Conservation (phyloP, 441 rosid genomes). For the Melastoma candidum region DNA sequence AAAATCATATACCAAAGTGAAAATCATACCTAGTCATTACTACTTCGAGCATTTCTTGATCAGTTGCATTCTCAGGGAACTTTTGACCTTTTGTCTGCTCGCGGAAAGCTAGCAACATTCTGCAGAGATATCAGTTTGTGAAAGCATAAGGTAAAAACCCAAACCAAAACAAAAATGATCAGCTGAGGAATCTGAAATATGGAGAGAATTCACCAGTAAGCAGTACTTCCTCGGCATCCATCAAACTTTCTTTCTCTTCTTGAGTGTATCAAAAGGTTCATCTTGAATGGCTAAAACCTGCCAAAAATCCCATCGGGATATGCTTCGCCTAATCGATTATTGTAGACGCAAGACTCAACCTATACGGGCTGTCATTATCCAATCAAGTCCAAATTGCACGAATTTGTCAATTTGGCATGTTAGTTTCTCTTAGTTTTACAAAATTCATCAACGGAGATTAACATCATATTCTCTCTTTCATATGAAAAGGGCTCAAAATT, state of each 20-base stretch:
- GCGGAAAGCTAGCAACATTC: conserved; percentile 81
- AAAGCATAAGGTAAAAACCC: conserved; percentile 4
- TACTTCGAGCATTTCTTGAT: conserved; percentile 84
- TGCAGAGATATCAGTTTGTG: conserved; percentile 21
- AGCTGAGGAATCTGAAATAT: conserved; percentile 33
- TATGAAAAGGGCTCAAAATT: no score
- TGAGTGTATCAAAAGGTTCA: conserved; percentile 92
- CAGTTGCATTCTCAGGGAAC: conserved; percentile 70
- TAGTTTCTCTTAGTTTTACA: no score
- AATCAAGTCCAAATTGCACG: no score
- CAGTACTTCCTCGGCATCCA: conserved; percentile 84
- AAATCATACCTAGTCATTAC: conserved; percentile 67
- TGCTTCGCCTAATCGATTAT: background rate
- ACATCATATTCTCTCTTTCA: no score
- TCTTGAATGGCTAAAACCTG: conserved; percentile 88
- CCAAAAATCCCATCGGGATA: conserved; percentile 19
- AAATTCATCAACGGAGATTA: no score
- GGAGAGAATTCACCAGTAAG: conserved; percentile 74
- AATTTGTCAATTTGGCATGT: no score
- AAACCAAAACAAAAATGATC: background rate
- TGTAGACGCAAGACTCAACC: no score
- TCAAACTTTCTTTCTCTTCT: conserved; percentile 87
- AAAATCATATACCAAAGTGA: conserved; percentile 8
- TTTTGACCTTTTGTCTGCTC: conserved; percentile 72
- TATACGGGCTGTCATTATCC: no score